Percentiles rank a stretch among this genome's conserved stretches.
phyloP scores from a whole-genome alignment of 2,329 filamentous ascomycete genomes.

The Aquanectria penicillioides region DNA sequence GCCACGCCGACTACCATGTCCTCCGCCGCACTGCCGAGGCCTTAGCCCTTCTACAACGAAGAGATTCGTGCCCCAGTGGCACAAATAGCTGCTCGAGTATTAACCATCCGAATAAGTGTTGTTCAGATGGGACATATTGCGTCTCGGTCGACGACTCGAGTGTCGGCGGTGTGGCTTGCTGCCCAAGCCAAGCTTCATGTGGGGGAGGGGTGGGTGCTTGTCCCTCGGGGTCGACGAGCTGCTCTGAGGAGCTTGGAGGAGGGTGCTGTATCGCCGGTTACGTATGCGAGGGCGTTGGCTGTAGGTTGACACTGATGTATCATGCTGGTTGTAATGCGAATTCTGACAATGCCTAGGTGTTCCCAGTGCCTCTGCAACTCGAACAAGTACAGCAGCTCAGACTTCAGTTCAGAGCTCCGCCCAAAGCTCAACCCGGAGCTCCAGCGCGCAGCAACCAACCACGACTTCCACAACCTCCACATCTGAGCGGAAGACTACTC shows the following conservation, averaged over 20 bases:
- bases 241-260: constrained; percentile 72
- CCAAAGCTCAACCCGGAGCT: constrained; percentile 38
- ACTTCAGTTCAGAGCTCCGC: constrained; percentile 43
- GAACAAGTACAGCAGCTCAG: constrained; percentile 21
- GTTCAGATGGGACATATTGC: constrained; percentile 72
- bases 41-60: constrained; percentile 60
- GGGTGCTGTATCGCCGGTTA: constrained; percentile 82
- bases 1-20: constrained; percentile 39
- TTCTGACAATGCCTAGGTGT: constrained; percentile 41
- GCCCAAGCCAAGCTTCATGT: constrained; percentile 72
- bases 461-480: constrained; percentile 43
- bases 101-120: constrained; percentile 77
- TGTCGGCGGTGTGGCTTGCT: constrained; percentile 78
- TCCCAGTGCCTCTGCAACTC: constrained; percentile 45
- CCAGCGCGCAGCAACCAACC: constrained; percentile 51
- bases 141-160: constrained; percentile 70
- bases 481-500: constrained; percentile 37
- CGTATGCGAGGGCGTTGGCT: constrained; percentile 75
- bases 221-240: constrained; percentile 69
- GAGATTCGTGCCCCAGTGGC: constrained; percentile 74
- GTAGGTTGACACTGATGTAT: constrained; percentile 56
- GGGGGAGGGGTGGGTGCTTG: constrained; percentile 72
- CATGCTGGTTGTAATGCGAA: neutral
- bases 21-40: constrained; percentile 58
- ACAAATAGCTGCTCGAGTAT: constrained; percentile 73